A percentile compares a stretch with the other conserved stretches of the same genome.
phyloP scores from a whole-genome alignment of 2,329 filamentous ascomycete genomes.

The Fusarium veterinarium region DNA sequence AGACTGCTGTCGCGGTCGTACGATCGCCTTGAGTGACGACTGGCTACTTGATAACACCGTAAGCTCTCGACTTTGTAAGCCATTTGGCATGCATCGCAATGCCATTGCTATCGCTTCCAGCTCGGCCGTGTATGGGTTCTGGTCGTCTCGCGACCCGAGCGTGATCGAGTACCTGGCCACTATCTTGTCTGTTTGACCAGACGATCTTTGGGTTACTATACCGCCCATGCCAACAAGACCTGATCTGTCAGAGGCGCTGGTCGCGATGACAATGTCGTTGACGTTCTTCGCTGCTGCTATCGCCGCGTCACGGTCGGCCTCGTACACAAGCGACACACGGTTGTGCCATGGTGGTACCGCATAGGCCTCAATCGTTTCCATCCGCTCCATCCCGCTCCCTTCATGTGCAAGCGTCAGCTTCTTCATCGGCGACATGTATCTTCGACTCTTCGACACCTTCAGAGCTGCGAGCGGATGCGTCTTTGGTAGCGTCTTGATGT shows the following conservation, averaged over 20 bases:
- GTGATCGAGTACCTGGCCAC: constrained; percentile 24
- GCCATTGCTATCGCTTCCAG: constrained; percentile 13
- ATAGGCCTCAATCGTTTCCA: background rate
- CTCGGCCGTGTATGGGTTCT: constrained; percentile 32
- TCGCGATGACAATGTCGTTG: background rate
- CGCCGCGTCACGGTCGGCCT: background rate
- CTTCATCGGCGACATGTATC: background rate
- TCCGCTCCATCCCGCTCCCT: background rate
- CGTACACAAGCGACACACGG: background rate
- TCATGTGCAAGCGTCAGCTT: background rate
- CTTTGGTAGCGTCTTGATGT: background rate
- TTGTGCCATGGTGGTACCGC: background rate
- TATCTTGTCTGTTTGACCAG: background rate
- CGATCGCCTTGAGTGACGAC: too few relatives aligned
- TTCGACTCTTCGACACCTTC: background rate
- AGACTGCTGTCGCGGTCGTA: too few relatives aligned
- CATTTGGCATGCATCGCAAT: constrained; percentile 15
- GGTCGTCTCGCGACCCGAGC: constrained; percentile 21
- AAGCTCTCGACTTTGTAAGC: too few relatives aligned
- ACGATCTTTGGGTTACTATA: background rate
- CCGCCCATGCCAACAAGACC: background rate
- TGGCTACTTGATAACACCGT: too few relatives aligned
- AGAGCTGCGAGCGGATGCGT: background rate
- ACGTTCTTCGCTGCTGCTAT: background rate
- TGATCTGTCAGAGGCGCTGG: background rate